Percentiles rank a stretch among this genome's conserved stretches.
phyloP scores from a whole-genome alignment of 306 rosid genomes.

The Gastrolobium villosum region DNA sequence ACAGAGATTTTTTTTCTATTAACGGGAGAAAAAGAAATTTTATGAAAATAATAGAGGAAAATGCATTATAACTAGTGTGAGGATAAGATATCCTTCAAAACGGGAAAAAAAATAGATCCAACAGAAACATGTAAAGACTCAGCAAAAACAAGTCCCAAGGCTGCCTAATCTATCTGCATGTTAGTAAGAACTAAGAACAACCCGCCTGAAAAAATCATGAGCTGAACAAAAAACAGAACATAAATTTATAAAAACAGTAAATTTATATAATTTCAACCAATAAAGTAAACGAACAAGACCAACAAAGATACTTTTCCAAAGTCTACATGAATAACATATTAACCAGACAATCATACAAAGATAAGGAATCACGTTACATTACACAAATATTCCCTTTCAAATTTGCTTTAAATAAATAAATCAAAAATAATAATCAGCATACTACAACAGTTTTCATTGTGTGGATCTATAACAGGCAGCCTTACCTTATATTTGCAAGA shows the following conservation, averaged over 20 bases:
- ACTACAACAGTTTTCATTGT: background rate
- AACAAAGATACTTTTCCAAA: conserved; percentile 25
- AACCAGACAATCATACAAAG: background rate
- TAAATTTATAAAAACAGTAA: background rate
- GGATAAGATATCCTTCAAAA: conserved; percentile 9
- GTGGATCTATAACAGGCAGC: background rate
- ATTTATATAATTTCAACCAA: conserved; percentile 2
- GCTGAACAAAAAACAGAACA: too few species aligned
- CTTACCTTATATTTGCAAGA: too few species aligned
- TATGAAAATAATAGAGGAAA: background rate
- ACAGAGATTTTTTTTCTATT: background rate
- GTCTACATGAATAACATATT: conserved; percentile 6
- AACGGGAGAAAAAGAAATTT: background rate
- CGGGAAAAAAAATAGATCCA: background rate
- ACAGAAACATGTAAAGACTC: background rate
- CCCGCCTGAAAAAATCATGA: background rate
- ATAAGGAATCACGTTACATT: conserved; percentile 4
- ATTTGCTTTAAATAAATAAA: conserved; percentile 9
- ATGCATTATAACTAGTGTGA: background rate
- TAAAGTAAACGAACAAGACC: background rate
- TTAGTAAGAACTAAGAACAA: background rate
- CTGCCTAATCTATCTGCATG: background rate
- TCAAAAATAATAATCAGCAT: conserved; percentile 36
- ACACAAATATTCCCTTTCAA: background rate
- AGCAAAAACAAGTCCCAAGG: background rate